A percentile compares a stretch with the other conserved stretches of the same genome.
Conservation (phyloP, 148 eudicot species). For the Silene latifolia region DNA sequence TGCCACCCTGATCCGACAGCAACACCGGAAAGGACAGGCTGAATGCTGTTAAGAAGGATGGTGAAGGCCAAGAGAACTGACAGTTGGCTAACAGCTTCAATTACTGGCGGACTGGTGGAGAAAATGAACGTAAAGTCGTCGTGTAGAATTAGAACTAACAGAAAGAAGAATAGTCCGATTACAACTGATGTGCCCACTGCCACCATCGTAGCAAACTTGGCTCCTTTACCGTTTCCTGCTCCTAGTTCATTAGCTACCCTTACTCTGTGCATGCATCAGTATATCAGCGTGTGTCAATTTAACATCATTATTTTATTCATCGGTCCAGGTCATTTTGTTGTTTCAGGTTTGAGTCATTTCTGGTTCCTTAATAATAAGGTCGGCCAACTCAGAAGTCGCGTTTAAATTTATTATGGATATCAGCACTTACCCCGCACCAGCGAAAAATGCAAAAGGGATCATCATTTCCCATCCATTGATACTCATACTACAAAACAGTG, state of each 20-base stretch:
- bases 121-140: conserved; percentile 46
- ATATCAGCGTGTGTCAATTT: too few species aligned
- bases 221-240: conserved; percentile 65
- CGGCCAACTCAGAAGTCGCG: too few species aligned
- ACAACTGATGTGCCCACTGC: conserved; percentile 41
- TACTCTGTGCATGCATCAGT: conserved; percentile 36
- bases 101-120: conserved; percentile 38
- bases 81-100: conserved; percentile 43
- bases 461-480: conserved; percentile 60
- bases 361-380: too few species aligned
- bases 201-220: conserved; percentile 50
- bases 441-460: conserved; percentile 66
- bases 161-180: conserved; percentile 47
- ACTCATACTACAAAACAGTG: conserved; percentile 40
- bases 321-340: too few species aligned
- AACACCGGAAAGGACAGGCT: conserved; percentile 63
- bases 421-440: conserved; percentile 43
- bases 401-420: too few species aligned
- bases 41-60: conserved; percentile 58
- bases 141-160: conserved; percentile 36
- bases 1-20: conserved; percentile 55
- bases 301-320: too few species aligned
- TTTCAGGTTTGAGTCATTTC: too few species aligned
- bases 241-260: conserved; percentile 65
- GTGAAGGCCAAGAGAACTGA: conserved; percentile 50